Conservation (phyloP, 495 filamentous ascomycete species). For the Aspergillus affinis region DNA sequence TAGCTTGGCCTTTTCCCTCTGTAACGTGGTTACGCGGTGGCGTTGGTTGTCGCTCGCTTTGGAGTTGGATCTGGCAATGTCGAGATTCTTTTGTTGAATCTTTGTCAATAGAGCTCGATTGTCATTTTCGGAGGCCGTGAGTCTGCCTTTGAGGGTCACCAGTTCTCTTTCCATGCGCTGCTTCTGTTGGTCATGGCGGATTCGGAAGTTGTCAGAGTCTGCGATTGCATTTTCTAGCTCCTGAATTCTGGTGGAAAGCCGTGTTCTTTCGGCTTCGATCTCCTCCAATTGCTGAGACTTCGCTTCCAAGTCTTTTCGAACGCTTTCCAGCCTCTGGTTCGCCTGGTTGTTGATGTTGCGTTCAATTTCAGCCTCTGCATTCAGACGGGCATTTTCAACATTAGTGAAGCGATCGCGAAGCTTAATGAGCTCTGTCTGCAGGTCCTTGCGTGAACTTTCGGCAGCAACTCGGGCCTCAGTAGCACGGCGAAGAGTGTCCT, state of each 20-base stretch:
- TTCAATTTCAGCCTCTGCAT: constrained; percentile 79
- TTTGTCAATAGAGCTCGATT: constrained; percentile 95
- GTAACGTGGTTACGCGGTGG: constrained; percentile 70
- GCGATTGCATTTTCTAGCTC: constrained; percentile 78
- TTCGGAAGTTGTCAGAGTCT: constrained; percentile 82
- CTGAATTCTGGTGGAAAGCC: constrained; percentile 72
- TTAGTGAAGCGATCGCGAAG: constrained; percentile 79
- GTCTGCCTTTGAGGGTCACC: constrained; percentile 86
- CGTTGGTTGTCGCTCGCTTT: constrained; percentile 82
- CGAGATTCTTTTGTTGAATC: constrained; percentile 95
- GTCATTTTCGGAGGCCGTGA: constrained; percentile 94
- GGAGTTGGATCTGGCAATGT: constrained; percentile 88
- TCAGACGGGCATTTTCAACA: constrained; percentile 78
- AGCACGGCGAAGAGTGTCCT: constrained; percentile 86
- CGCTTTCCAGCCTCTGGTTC: constrained; percentile 74
- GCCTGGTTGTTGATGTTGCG: constrained; percentile 73
- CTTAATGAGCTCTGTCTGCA: constrained; percentile 79
- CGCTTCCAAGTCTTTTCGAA: constrained; percentile 75
- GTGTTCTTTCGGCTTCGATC: constrained; percentile 71
- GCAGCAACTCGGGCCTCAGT: constrained; percentile 74
- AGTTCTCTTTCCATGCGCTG: constrained; percentile 89
- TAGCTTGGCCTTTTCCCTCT: constrained; percentile 78
- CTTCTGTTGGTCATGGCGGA: constrained; percentile 88
- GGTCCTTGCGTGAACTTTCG: constrained; percentile 85
- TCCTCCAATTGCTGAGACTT: constrained; percentile 69